Base-by-base conservation (phyloP, 805 yeast species). In the Ogataea degrootiae region DNA sequence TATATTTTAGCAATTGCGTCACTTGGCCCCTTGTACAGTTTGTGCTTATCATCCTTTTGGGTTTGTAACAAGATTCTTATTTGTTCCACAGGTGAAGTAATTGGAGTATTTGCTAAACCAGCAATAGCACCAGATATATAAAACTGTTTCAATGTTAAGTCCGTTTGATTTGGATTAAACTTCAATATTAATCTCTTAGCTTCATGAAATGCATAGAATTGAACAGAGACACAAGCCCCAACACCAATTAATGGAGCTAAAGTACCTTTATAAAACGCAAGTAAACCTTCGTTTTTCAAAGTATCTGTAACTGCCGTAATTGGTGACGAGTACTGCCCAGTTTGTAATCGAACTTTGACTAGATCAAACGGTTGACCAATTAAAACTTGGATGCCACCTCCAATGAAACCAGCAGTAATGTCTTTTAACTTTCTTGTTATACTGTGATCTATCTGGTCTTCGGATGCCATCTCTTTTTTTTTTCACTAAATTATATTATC, bases 201-300 rank as follows among this genome's bases (percentile, higher is more conserved):
- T 58, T 82, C 88, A 58, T 80, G 86, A 57, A 82, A 85, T 1
- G 88, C 87, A 56, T 82, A 83, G 61, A 82, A 83, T 57, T 82
- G 88, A 33, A 82, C 66, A 2, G 85, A 80, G 7, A 82, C 88
- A 67, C 88, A 82, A 1, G 77, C 82, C 0, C 87, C 82, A 5
- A 83, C 88, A 6, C 87, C 87, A 41, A 82, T 52, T 45, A 82
- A 69, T n/a, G 87, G 87, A 4, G 86, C 86, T 42, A 82, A 67
- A 6, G 85, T 83, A 19, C 87, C 87, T 59, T 82, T 69, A 63
- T 83, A 82, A 55, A 82, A 78, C 0, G 87, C 87, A 16, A 65
- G 52, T n/a, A 74, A 65, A 1, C 88, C 88, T 61, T 82, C 87
- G 39, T 76, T 77, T 35, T 71, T 71, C 41, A 83, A 56, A 0